Evolutionary conservation across 2,329 filamentous ascomycete species (phyloP).

Genomic region (Phialocephala sp.): DNA sequence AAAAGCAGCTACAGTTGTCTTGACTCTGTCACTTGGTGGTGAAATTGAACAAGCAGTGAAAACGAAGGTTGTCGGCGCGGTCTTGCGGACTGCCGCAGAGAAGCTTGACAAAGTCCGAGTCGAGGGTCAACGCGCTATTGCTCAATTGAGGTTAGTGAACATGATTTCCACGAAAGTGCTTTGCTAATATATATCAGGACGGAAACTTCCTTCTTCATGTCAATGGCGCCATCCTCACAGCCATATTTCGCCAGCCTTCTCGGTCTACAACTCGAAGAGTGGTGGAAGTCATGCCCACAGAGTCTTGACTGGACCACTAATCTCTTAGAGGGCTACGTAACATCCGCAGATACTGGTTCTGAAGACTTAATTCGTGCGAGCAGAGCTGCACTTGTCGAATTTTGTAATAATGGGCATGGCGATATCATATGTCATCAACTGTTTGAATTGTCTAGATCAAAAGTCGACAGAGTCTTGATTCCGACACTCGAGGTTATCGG

Average conservation of each 20-base stretch:
- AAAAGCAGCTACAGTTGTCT: constrained; percentile 54
- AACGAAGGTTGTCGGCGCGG: constrained; percentile 24
- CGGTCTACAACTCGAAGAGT: constrained; percentile 22
- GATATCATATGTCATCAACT: constrained; percentile 49
- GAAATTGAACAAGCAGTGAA: constrained; percentile 20
- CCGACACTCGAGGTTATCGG: constrained; percentile 78
- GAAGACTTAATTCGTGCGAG: constrained; percentile 75
- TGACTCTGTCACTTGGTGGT: constrained; percentile 13
- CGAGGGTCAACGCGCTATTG: constrained; percentile 60
- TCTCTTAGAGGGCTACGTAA: constrained; percentile 71
- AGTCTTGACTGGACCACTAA: constrained; percentile 53
- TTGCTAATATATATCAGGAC: constrained; percentile 26
- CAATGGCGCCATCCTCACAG: constrained; percentile 21
- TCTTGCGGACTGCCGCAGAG: constrained; percentile 78
- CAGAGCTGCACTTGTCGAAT: constrained; percentile 65
- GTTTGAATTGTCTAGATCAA: constrained; percentile 41
- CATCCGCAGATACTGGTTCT: constrained; percentile 78
- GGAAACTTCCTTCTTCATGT: background rate
- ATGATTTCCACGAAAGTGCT: background rate
- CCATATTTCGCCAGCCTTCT: constrained; percentile 35
- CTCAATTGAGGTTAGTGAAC: background rate
- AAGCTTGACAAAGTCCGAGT: constrained; percentile 87
- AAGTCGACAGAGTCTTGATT: constrained; percentile 71
- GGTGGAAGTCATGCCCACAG: constrained; percentile 29
- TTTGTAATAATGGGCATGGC: constrained; percentile 47